A percentile compares a stretch with the other conserved stretches of the same genome.
phyloP scores from a whole-genome alignment of 2,329 filamentous ascomycete species.

The Parasarocladium wereldwijsianum region DNA sequence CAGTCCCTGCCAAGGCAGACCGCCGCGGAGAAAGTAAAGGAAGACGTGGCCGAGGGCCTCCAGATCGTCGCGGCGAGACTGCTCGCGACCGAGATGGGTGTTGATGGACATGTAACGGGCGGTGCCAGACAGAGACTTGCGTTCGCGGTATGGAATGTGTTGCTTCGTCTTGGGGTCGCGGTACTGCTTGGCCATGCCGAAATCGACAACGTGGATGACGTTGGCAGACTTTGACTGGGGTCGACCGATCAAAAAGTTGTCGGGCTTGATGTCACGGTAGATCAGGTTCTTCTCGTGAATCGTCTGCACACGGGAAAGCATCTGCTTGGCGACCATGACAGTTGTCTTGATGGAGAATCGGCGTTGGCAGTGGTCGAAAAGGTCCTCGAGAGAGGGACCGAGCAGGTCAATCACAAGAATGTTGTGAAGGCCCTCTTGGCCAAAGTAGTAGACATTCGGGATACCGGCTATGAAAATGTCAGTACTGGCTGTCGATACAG shows the following conservation, averaged over 20 bases:
- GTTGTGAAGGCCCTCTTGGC: slow-evolving; percentile 95
- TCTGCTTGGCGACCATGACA: slow-evolving; percentile 98
- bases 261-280: slow-evolving; percentile 97
- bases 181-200: slow-evolving; percentile 99
- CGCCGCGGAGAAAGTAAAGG: slow-evolving; percentile 61
- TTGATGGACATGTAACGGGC: slow-evolving; percentile 99
- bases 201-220: slow-evolving; percentile 96
- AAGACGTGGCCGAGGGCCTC: slow-evolving; percentile 72
- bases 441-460: slow-evolving; percentile 99
- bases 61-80: slow-evolving; percentile 88
- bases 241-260: slow-evolving; percentile 95
- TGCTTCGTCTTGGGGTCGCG: slow-evolving; percentile 98
- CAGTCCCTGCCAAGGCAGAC: slow-evolving; percentile 57
- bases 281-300: slow-evolving; percentile 99
- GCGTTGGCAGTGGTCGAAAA: slow-evolving; percentile 94
- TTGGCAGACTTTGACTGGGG: slow-evolving; percentile 89
- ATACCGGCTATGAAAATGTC: slow-evolving; percentile 61
- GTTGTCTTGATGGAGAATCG: slow-evolving; percentile 96
- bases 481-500: slow-evolving; percentile 9
- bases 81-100: slow-evolving; percentile 90
- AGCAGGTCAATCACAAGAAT: slow-evolving; percentile 96
- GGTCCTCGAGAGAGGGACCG: slow-evolving; percentile 84
- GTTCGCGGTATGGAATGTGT: slow-evolving; percentile 93
- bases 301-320: slow-evolving; percentile 83
- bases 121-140: slow-evolving; percentile 92